These are phyloP conservation scores for Vicia sativa DNA, from an alignment of 306 rosid species.

Conservation along the genomic window DNA sequence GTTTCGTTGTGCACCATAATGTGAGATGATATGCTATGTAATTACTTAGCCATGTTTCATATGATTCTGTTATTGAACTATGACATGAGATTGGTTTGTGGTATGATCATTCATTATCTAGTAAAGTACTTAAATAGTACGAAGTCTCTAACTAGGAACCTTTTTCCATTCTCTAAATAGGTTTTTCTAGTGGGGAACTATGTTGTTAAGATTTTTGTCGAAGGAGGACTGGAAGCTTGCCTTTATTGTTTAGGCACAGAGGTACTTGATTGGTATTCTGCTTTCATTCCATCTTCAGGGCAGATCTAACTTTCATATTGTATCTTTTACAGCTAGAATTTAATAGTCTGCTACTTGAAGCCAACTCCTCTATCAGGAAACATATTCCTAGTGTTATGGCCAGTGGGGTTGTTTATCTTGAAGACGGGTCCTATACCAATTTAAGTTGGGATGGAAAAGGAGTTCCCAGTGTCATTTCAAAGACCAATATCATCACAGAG, in stretches of 20 bases:
- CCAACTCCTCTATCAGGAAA: conserved; percentile 66
- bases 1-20: not conserved
- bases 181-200: conserved; percentile 71
- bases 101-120: conserved; percentile 25
- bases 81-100: conserved; percentile 21
- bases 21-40: not conserved
- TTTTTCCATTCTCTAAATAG: conserved; percentile 50
- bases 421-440: conserved; percentile 62
- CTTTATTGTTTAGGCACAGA: conserved; percentile 89
- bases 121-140: conserved; percentile 8
- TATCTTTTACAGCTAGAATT: conserved; percentile 75
- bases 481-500: conserved; percentile 54
- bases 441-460: conserved; percentile 84
- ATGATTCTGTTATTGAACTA: conserved; percentile 27
- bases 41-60: conserved; percentile 6
- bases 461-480: conserved; percentile 65
- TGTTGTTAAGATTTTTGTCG: conserved; percentile 81
- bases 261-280: conserved; percentile 52
- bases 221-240: conserved; percentile 86
- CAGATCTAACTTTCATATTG: conserved; percentile 43
- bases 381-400: conserved; percentile 75
- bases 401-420: conserved; percentile 75
- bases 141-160: conserved; percentile 33
- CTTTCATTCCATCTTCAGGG: conserved; percentile 33
- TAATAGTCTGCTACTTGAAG: conserved; percentile 58